A percentile compares a stretch with the other conserved stretches of the same genome.
Evolutionary conservation across 2,329 filamentous ascomycete genomes (phyloP).

Genomic region (Colletotrichum eleusines): DNA sequence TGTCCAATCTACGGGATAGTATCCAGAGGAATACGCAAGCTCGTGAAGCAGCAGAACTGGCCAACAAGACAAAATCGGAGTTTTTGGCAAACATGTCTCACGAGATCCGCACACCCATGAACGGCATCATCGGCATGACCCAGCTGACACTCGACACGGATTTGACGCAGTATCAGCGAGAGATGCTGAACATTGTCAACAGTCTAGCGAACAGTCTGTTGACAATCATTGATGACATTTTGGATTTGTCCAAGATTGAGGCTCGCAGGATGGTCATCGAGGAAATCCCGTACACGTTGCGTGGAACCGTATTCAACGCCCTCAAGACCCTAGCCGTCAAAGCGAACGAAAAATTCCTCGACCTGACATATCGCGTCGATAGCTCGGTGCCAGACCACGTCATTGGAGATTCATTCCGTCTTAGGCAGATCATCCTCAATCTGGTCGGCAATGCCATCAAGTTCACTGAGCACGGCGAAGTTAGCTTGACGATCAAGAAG

Average conservation of each 20-base stretch:
- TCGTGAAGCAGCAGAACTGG: conserved; percentile 93
- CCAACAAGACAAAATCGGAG: conserved; percentile 98
- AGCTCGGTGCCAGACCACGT: conserved; percentile 95
- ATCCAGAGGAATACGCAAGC: conserved; percentile 97
- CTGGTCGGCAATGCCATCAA: conserved; percentile 99
- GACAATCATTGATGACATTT: conserved; percentile 92
- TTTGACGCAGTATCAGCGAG: conserved; percentile 92
- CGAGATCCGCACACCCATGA: conserved; percentile 97
- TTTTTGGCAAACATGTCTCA: conserved; percentile 99
- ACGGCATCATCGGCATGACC: conserved; percentile 98
- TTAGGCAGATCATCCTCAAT: conserved; percentile 97
- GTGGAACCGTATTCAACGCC: conserved; percentile 96
- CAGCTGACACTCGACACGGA: conserved; percentile 96
- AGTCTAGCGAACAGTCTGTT: conserved; percentile 95
- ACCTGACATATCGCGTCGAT: conserved; percentile 93
- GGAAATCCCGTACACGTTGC: conserved; percentile 94
- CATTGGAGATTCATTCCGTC: conserved; percentile 94
- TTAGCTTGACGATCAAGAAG: conserved; percentile 89
- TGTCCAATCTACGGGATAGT: conserved; percentile 93
- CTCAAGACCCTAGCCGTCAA: conserved; percentile 97
- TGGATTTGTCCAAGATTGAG: conserved; percentile 85
- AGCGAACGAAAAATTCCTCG: conserved; percentile 94
- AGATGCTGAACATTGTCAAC: conserved; percentile 99
- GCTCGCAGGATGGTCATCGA: conserved; percentile 98
- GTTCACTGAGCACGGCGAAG: conserved; percentile 96